These are phyloP conservation scores for Pleoardoris graminearum DNA, from an alignment of 2,329 filamentous ascomycete genomes.

Conservation along the genomic window DNA sequence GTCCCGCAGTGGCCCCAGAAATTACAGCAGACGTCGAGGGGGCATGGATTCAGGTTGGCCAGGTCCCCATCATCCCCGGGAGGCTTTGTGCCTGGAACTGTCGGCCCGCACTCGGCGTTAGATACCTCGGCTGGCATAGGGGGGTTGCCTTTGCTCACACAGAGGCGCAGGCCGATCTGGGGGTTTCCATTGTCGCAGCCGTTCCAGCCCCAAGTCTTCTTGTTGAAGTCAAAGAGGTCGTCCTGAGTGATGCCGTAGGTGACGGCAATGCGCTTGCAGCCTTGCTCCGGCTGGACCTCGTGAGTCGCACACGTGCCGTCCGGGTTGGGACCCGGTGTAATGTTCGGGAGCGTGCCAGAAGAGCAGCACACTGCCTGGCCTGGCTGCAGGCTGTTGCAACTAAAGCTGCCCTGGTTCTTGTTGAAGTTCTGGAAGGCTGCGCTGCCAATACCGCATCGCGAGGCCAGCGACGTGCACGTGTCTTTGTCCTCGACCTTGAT, in stretches of 20 bases:
- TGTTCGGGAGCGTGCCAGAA: slow-evolving; percentile 5
- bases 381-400: slow-evolving; percentile 1
- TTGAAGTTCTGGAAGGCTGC: slow-evolving; percentile 8
- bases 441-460: not conserved
- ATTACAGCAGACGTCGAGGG: slow-evolving; percentile 8
- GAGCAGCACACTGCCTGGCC: slow-evolving; percentile 13
- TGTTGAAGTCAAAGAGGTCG: slow-evolving; percentile 6
- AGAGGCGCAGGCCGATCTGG: not conserved
- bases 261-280: not conserved
- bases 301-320: slow-evolving; percentile 7
- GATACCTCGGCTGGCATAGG: slow-evolving; percentile 8
- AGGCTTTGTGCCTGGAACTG: not conserved
- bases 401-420: not conserved
- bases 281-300: not conserved
- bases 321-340: not conserved
- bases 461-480: not conserved
- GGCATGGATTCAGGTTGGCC: slow-evolving; percentile 6
- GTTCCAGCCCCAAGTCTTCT: slow-evolving; percentile 11
- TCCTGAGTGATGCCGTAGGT: not conserved
- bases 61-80: not conserved
- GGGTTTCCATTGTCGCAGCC: slow-evolving; percentile 1
- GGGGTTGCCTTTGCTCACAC: slow-evolving; percentile 2
- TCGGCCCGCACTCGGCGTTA: slow-evolving; percentile 6
- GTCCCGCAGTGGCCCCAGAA: slow-evolving; percentile 10
- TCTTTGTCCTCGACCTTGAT: not conserved